Conservation (phyloP, 441 rosid species). For the Eutrema salsugineum region DNA sequence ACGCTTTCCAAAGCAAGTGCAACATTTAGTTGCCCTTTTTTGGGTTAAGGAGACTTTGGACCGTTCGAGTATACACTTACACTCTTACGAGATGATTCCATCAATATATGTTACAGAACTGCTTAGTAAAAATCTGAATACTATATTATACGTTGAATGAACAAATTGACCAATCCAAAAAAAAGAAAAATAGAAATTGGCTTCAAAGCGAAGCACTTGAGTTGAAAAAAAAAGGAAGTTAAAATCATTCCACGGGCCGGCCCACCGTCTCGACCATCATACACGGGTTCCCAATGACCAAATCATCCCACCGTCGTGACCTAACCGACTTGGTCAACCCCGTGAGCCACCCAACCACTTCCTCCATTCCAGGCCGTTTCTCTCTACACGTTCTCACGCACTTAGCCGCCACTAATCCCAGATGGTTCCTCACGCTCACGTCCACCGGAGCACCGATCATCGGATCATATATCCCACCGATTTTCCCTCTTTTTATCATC, state of each 20-base stretch:
- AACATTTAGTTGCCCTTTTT: too few species aligned
- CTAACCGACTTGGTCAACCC: slow-evolving; percentile 71
- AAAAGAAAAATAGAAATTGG: not conserved
- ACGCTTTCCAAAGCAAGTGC: too few species aligned
- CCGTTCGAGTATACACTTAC: too few species aligned
- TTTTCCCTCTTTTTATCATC: slow-evolving; percentile 85
- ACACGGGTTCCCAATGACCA: slow-evolving; percentile 87
- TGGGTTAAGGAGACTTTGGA: too few species aligned
- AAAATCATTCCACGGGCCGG: slow-evolving; percentile 51
- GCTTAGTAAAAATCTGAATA: not conserved
- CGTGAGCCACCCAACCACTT: slow-evolving; percentile 77
- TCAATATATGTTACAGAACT: not conserved
- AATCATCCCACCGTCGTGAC: slow-evolving; percentile 74
- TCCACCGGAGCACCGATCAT: slow-evolving; percentile 61
- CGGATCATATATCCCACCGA: slow-evolving; percentile 73
- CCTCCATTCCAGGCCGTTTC: slow-evolving; percentile 88
- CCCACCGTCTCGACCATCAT: slow-evolving; percentile 94
- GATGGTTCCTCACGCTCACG: slow-evolving; percentile 66
- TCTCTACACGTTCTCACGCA: slow-evolving; percentile 98
- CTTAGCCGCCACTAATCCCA: slow-evolving; percentile 80
- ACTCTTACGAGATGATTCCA: not conserved
- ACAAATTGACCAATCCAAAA: not conserved
- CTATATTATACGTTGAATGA: not conserved
- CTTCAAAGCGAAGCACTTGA: slow-evolving; percentile 6
- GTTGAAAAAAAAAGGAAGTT: not conserved